A percentile compares a stretch with the other conserved stretches of the same genome.
phyloP scores from a whole-genome alignment of 768 basidiomycete species.

The Crassisporium funariophilum region DNA sequence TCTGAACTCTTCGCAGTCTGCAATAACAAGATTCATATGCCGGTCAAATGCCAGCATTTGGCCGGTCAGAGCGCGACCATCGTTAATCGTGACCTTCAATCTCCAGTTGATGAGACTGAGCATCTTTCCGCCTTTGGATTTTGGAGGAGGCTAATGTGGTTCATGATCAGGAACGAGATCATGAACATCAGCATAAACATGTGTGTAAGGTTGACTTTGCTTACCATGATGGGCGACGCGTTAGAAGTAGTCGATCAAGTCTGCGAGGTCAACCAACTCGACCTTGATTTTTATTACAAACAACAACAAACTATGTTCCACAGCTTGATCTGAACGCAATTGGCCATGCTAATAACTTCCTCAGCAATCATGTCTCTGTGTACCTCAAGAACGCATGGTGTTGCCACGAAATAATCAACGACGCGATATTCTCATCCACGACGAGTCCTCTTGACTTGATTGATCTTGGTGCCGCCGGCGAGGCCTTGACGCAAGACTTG shows the following conservation, averaged over 20 bases:
- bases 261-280: slow-evolving; percentile 8
- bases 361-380: background rate
- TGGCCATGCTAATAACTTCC: background rate
- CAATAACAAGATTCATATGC: slow-evolving; percentile 99
- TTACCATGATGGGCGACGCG: slow-evolving; percentile 59
- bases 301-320: slow-evolving; percentile 7
- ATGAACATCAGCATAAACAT: background rate
- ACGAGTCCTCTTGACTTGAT: too few relatives aligned
- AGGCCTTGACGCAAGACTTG: too few relatives aligned
- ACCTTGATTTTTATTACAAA: slow-evolving; percentile 3
- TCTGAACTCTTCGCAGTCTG: slow-evolving; percentile 98
- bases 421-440: too few relatives aligned
- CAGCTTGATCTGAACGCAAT: background rate
- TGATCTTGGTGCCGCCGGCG: too few relatives aligned
- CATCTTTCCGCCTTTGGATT: slow-evolving; percentile 99
- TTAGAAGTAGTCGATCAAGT: slow-evolving; percentile 21
- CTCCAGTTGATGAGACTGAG: slow-evolving; percentile 97
- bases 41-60: slow-evolving; percentile 99
- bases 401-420: too few relatives aligned
- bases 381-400: too few relatives aligned
- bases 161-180: slow-evolving; percentile 14
- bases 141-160: slow-evolving; percentile 81
- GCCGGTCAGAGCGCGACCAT: slow-evolving; percentile 92
- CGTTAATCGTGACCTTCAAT: slow-evolving; percentile 95
- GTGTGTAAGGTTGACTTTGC: slow-evolving; percentile 11